Conservation (phyloP, 768 basidiomycete genomes). For the Saitozyma podzolica region DNA sequence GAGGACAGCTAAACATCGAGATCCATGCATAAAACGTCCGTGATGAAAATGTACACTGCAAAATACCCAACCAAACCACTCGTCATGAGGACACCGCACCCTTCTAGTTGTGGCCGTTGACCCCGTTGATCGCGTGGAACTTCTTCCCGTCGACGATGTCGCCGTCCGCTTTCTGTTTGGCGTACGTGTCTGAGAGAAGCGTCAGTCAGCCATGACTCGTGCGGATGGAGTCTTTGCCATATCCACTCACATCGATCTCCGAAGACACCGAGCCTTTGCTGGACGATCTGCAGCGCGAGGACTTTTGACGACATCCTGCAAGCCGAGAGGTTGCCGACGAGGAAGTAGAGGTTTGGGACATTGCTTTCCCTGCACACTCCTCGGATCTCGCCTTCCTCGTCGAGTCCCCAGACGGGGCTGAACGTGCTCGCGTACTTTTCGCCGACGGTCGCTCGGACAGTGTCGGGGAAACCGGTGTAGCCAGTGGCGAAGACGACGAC, state of each 20-base stretch:
- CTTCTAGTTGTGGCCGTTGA: too few species aligned
- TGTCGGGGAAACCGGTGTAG: constrained; percentile 51
- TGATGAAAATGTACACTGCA: too few species aligned
- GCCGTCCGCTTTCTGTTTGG: constrained; percentile 29
- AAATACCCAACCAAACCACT: too few species aligned
- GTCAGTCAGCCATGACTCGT: not conserved
- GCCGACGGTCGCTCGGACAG: constrained; percentile 42
- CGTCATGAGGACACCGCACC: too few species aligned
- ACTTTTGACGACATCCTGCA: constrained; percentile 35
- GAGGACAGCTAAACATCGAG: too few species aligned
- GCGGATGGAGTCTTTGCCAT: not conserved
- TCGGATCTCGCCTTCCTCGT: constrained; percentile 51
- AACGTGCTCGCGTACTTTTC: constrained; percentile 46
- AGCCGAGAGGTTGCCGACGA: constrained; percentile 40
- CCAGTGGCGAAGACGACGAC: constrained; percentile 66
- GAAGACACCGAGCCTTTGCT: constrained; percentile 34
- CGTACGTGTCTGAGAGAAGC: constrained; percentile 24
- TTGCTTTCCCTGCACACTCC: constrained; percentile 32
- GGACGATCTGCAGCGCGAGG: constrained; percentile 36
- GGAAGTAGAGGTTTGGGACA: constrained; percentile 37
- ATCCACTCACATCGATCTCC: constrained; percentile 40
- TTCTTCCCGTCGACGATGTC: constrained; percentile 15
- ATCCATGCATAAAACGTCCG: too few species aligned
- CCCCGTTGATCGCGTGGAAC: too few species aligned
- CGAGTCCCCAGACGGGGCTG: constrained; percentile 47